These are phyloP conservation scores for Trypanosoma cruzi DNA, from an alignment of 208 protist species.

Conservation along the genomic window DNA sequence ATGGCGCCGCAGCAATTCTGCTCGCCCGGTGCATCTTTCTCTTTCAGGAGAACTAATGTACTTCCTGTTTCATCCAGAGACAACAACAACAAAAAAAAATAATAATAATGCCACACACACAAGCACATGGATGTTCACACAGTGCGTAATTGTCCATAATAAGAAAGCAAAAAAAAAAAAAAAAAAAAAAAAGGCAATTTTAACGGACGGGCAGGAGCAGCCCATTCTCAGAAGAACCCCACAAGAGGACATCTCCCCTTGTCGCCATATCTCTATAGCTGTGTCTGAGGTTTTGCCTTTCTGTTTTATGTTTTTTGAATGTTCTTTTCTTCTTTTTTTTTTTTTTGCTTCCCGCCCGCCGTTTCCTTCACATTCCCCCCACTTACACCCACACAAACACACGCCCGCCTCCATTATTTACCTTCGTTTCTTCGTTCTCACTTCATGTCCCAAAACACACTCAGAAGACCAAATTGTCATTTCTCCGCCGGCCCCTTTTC, in stretches of 20 bases:
- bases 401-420: neutral
- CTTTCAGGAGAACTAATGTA: neutral
- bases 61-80: neutral
- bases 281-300: neutral
- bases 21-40: slow-evolving; percentile 55
- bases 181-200: neutral
- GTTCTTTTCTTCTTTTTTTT: slow-evolving; percentile 8
- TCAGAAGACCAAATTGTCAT: neutral
- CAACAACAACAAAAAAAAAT: neutral
- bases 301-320: neutral
- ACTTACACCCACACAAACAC: slow-evolving; percentile 7
- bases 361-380: slow-evolving; percentile 10
- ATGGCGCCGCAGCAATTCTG: slow-evolving; percentile 44
- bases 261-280: too few relatives aligned
- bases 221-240: neutral
- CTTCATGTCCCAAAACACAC: neutral
- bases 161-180: neutral
- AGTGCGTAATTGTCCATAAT: neutral
- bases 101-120: neutral
- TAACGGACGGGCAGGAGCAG: neutral
- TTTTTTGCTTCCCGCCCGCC: slow-evolving; percentile 24
- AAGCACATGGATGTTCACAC: neutral
- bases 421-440: neutral
- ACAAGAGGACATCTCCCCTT: too few relatives aligned
- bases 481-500: neutral